Evolutionary conservation across 2,329 filamentous ascomycete species (phyloP).

Genomic region (Botrytis squamosa): DNA sequence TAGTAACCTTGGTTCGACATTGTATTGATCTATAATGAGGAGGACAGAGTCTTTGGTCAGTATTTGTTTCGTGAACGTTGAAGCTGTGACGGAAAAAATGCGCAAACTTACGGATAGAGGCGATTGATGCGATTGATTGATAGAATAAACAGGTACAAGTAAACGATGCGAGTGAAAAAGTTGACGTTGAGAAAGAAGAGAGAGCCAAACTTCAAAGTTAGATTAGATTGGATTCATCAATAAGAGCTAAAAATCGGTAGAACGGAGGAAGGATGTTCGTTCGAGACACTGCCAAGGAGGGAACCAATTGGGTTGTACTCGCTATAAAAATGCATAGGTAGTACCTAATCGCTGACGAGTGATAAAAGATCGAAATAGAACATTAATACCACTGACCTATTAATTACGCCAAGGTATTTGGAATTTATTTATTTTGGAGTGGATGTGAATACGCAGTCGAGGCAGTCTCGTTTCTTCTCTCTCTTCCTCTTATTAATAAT

Average conservation of each 20-base stretch:
- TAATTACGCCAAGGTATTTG: conserved; percentile 2
- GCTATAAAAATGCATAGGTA: neutral
- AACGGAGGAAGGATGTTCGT: conserved; percentile 16
- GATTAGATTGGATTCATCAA: conserved; percentile 13
- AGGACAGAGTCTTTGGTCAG: neutral
- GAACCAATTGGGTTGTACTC: neutral
- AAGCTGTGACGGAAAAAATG: neutral
- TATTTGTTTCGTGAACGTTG: neutral
- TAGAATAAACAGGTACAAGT: neutral
- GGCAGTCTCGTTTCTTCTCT: neutral
- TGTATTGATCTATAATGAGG: conserved; percentile 12
- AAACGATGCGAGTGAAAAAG: neutral
- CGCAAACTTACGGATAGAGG: neutral
- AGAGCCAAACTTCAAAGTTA: conserved; percentile 4
- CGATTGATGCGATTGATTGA: neutral
- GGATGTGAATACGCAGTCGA: conserved; percentile 1
- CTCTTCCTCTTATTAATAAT: neutral
- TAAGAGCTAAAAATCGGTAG: conserved; percentile 16
- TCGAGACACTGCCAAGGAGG: conserved; percentile 8
- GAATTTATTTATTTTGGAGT: neutral
- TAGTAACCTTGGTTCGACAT: conserved; percentile 41
- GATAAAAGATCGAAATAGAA: neutral
- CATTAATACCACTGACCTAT: neutral
- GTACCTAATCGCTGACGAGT: neutral
- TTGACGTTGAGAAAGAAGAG: conserved; percentile 9